These are phyloP conservation scores for Rhododendron simsii DNA, from an alignment of 148 eudicot species.

Conservation along the genomic window DNA sequence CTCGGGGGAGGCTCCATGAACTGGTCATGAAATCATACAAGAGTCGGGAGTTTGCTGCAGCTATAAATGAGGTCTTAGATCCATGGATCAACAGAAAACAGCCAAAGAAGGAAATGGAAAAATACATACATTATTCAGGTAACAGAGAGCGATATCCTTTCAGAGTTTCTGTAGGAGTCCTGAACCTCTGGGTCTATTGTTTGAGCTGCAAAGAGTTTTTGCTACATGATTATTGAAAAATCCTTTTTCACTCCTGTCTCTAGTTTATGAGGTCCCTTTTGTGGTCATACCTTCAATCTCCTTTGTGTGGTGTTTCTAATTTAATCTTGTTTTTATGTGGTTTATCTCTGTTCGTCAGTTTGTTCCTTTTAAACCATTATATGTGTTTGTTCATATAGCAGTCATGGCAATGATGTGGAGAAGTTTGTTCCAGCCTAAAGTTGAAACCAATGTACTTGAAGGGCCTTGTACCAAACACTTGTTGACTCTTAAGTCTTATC, in stretches of 20 bases:
- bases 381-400: not conserved
- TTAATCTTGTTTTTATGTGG: not conserved
- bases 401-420: not conserved
- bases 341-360: not conserved
- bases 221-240: not conserved
- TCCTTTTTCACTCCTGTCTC: not conserved
- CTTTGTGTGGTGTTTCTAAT: not conserved
- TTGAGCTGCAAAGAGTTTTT: not conserved
- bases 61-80: conserved; percentile 88
- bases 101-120: conserved; percentile 87
- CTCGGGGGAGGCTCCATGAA: conserved; percentile 95
- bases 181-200: not conserved
- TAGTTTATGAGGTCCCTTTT: not conserved
- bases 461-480: not conserved
- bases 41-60: conserved; percentile 94
- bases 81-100: conserved; percentile 90
- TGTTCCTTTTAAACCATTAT: not conserved
- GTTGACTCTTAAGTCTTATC: not conserved
- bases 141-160: conserved; percentile 16
- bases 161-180: not conserved
- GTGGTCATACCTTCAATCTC: not conserved
- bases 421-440: not conserved
- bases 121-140: conserved; percentile 48
- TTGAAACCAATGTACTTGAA: not conserved
- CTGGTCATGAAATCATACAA: conserved; percentile 87